Evolutionary conservation across 2,329 filamentous ascomycete genomes (phyloP).

Genomic region (Colletotrichum ledebouriae): DNA sequence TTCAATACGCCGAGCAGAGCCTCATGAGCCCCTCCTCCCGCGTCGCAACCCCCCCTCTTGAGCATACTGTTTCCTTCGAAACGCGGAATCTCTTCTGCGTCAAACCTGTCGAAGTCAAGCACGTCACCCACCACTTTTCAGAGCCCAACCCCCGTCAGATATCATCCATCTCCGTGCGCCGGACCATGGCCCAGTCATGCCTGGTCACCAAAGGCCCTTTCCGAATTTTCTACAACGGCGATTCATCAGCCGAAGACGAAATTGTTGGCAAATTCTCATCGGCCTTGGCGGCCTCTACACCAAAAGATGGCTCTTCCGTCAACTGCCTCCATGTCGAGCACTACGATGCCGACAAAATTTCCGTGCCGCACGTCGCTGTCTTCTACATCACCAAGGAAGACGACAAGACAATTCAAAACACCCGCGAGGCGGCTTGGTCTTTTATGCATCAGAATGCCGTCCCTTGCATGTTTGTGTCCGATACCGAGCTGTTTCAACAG

Average conservation of each 20-base stretch:
- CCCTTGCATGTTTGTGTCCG: constrained; percentile 63
- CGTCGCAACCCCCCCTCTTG: constrained; percentile 31
- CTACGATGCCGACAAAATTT: too few relatives aligned
- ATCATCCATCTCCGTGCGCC: constrained; percentile 56
- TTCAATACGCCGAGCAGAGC: constrained; percentile 64
- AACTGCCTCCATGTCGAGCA: too few relatives aligned
- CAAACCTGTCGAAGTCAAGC: constrained; percentile 60
- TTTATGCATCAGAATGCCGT: constrained; percentile 62
- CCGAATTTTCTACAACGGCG: constrained; percentile 63
- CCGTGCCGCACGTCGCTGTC: constrained; percentile 63
- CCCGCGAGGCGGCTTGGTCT: constrained; percentile 57
- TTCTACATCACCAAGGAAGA: constrained; percentile 63
- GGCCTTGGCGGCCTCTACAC: constrained; percentile 57
- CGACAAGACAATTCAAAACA: constrained; percentile 53
- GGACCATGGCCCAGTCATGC: constrained; percentile 62
- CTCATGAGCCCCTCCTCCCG: constrained; percentile 57
- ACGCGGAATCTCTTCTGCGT: constrained; percentile 48
- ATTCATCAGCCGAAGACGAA: constrained; percentile 54
- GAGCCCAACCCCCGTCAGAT: constrained; percentile 10
- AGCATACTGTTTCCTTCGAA: constrained; percentile 47
- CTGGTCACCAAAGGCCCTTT: constrained; percentile 61
- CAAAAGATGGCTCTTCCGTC: not conserved
- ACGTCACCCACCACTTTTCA: constrained; percentile 59
- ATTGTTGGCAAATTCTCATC: constrained; percentile 63
- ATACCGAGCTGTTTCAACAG: constrained; percentile 56